A percentile compares a stretch with the other conserved stretches of the same genome.
phyloP scores from a whole-genome alignment of 202 grass and related monocot genomes.

The Digitaria exilis region DNA sequence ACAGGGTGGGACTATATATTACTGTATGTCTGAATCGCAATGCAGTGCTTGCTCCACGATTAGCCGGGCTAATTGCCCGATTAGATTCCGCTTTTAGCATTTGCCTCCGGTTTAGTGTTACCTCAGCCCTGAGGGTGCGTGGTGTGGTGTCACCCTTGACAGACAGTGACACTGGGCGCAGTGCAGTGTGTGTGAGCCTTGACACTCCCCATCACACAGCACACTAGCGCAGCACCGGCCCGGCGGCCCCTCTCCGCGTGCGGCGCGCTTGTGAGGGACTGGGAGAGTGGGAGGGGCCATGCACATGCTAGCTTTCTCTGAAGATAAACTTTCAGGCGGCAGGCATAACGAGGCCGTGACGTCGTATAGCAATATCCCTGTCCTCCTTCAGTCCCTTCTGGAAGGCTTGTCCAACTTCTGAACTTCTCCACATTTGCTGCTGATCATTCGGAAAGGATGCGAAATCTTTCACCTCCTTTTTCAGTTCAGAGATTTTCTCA shows the following conservation, averaged over 20 bases:
- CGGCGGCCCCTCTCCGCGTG: slow-evolving; percentile 62
- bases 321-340: too few species aligned
- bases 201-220: not conserved
- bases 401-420: not conserved
- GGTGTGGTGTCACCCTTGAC: not conserved
- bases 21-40: not conserved
- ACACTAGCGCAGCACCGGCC: slow-evolving; percentile 16
- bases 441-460: too few species aligned
- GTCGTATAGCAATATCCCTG: slow-evolving; percentile 7
- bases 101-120: too few species aligned
- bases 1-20: not conserved
- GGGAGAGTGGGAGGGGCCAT: too few species aligned
- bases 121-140: too few species aligned
- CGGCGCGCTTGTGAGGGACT: not conserved
- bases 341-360: not conserved
- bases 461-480: too few species aligned
- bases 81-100: not conserved
- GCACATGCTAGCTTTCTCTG: not conserved
- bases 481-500: not conserved
- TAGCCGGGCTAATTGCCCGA: slow-evolving; percentile 22
- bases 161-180: not conserved
- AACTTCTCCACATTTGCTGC: not conserved
- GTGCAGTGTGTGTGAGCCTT: not conserved
- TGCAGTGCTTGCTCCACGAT: slow-evolving; percentile 15
- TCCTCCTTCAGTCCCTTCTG: not conserved